phyloP scores from a whole-genome alignment of 352 stramenopile genomes.

The Globisporangium cylindrosporum region DNA sequence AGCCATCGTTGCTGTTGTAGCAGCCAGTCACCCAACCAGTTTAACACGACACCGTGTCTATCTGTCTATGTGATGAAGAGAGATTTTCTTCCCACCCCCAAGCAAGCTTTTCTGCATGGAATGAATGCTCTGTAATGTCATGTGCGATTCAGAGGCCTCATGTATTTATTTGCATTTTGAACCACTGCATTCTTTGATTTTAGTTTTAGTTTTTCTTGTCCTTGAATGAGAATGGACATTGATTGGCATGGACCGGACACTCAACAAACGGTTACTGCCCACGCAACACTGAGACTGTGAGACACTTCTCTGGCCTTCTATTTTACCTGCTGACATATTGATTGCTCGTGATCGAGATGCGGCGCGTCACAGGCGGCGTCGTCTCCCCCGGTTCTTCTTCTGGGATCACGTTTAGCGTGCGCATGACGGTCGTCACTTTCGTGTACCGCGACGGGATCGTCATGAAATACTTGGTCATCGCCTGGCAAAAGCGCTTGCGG shows the following conservation, averaged over 20 bases:
- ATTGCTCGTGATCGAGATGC: conserved; percentile 18
- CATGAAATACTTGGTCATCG: conserved; percentile 90
- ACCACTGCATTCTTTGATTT: not conserved
- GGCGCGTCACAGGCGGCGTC: conserved; percentile 19
- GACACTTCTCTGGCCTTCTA: too few species aligned
- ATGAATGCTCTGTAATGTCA: not conserved
- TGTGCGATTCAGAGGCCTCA: not conserved
- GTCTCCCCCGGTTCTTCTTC: conserved; percentile 17
- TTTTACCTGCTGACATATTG: conserved; percentile 3
- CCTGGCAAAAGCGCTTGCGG: conserved; percentile 76
- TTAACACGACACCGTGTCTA: not conserved
- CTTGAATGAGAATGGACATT: conserved; percentile 8
- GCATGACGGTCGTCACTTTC: conserved; percentile 68
- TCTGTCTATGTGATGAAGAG: not conserved
- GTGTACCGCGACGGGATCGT: conserved; percentile 86
- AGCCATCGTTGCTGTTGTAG: conserved; percentile 4
- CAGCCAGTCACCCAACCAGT: not conserved
- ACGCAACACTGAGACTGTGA: not conserved
- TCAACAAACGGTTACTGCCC: not conserved
- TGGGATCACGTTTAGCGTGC: conserved; percentile 31
- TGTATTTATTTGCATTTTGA: not conserved
- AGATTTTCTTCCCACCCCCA: too few species aligned
- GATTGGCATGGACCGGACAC: not conserved
- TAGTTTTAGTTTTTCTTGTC: not conserved
- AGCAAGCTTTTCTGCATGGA: not conserved